These are phyloP conservation scores for Biscogniauxia mediterranea DNA, from an alignment of 2,329 filamentous ascomycete species.

Conservation along the genomic window DNA sequence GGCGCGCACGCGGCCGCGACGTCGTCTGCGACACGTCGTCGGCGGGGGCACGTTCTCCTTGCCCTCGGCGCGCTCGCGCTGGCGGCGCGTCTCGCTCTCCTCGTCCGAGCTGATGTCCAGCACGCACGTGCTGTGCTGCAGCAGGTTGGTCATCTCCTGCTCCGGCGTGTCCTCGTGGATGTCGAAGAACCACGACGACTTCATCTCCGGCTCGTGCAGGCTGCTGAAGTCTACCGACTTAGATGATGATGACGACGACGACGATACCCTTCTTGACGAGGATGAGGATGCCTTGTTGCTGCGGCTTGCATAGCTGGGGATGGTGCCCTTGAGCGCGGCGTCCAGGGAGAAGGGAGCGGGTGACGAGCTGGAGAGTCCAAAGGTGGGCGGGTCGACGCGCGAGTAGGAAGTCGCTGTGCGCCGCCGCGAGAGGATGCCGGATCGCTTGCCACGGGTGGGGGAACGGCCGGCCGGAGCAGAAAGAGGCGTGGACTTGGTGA, in stretches of 20 bases:
- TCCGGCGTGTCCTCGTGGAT: constrained; percentile 92
- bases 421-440: constrained; percentile 67
- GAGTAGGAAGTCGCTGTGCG: constrained; percentile 61
- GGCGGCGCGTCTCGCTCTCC: constrained; percentile 59
- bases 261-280: constrained; percentile 21
- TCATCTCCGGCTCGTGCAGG: constrained; percentile 47
- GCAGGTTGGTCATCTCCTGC: constrained; percentile 86
- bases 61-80: constrained; percentile 54
- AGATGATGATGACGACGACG: constrained; percentile 25
- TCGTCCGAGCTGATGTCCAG: constrained; percentile 91
- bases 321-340: constrained; percentile 75
- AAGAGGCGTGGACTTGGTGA: constrained; percentile 51
- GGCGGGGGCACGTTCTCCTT: constrained; percentile 88
- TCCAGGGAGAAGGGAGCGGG: constrained; percentile 78
- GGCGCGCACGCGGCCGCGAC: constrained; percentile 35
- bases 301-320: constrained; percentile 58
- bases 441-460: constrained; percentile 67
- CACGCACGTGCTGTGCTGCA: constrained; percentile 84
- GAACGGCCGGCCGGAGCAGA: constrained; percentile 78
- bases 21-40: constrained; percentile 65
- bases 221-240: constrained; percentile 30
- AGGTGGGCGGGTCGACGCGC: constrained; percentile 69
- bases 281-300: constrained; percentile 32
- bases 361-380: constrained; percentile 46
- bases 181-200: constrained; percentile 82